Percentiles rank a stretch among this genome's conserved stretches.
These are phyloP conservation scores for Leccinum uliginosum DNA, from an alignment of 768 basidiomycete genomes.

Conservation along the genomic window DNA sequence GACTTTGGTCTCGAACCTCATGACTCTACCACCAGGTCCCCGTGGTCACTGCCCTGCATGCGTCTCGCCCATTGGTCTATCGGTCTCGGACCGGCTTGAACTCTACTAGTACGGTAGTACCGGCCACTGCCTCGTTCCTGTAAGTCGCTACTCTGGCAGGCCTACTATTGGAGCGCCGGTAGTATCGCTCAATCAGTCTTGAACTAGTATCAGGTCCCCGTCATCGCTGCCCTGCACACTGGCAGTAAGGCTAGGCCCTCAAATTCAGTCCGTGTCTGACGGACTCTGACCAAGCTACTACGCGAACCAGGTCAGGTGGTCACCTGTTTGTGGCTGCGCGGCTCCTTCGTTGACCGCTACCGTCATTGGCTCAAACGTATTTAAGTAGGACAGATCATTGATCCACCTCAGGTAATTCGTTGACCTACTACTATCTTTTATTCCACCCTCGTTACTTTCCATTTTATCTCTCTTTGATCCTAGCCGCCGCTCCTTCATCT, in stretches of 20 bases:
- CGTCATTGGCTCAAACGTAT: background rate
- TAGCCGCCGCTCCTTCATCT: background rate
- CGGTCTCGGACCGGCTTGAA: no score
- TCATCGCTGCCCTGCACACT: no score
- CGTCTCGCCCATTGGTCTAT: no score
- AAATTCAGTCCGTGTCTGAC: no score
- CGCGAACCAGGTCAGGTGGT: background rate
- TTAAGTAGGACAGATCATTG: background rate
- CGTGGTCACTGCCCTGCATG: background rate
- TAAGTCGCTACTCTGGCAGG: no score
- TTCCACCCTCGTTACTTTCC: background rate
- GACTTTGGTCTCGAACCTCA: no score
- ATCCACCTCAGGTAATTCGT: background rate
- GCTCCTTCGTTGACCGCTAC: background rate
- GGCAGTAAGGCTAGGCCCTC: no score
- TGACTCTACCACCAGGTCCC: background rate
- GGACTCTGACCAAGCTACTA: background rate
- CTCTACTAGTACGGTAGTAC: no score
- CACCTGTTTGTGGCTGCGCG: no score
- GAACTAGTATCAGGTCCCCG: background rate
- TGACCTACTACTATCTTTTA: background rate
- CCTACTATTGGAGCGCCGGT: no score
- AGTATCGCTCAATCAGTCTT: no score
- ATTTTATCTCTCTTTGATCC: background rate
- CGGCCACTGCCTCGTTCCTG: no score